A percentile compares a stretch with the other conserved stretches of the same genome.
phyloP scores from a whole-genome alignment of 768 basidiomycete genomes.

The Suillus alpinus region DNA sequence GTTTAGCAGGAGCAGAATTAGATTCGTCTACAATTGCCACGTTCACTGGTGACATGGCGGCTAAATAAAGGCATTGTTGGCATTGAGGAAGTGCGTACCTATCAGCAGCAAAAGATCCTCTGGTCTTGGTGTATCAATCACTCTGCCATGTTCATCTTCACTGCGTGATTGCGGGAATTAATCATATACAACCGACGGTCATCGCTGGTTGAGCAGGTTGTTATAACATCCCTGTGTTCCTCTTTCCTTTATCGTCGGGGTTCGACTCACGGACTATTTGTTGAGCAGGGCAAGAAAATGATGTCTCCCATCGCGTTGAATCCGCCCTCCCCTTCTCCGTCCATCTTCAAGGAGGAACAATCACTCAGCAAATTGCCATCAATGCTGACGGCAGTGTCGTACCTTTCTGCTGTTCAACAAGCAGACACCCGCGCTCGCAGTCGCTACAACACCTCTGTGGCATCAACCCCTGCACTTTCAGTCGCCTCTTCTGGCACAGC shows the following conservation, averaged over 20 bases:
- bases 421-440: slow-evolving; percentile 67
- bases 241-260: slow-evolving; percentile 7
- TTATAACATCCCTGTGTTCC: not conserved
- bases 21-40: too few relatives aligned
- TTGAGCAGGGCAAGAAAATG: slow-evolving; percentile 22
- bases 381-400: slow-evolving; percentile 53
- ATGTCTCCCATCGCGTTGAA: slow-evolving; percentile 66
- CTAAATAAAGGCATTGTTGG: too few relatives aligned
- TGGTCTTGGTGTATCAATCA: too few relatives aligned
- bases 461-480: slow-evolving; percentile 70
- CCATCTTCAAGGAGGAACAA: slow-evolving; percentile 63
- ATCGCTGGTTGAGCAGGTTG: not conserved
- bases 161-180: too few relatives aligned
- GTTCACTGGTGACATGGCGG: too few relatives aligned
- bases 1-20: too few relatives aligned
- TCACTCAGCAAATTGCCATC: slow-evolving; percentile 34
- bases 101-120: too few relatives aligned
- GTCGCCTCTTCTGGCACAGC: slow-evolving; percentile 70
- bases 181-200: too few relatives aligned
- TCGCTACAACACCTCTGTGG: slow-evolving; percentile 41
- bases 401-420: slow-evolving; percentile 59
- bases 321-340: slow-evolving; percentile 46
- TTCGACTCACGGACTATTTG: slow-evolving; percentile 11
- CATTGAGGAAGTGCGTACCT: too few relatives aligned
- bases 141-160: too few relatives aligned